Conservation (phyloP, 192 early-diverging fungal species). For the Entomortierella parvispora region DNA sequence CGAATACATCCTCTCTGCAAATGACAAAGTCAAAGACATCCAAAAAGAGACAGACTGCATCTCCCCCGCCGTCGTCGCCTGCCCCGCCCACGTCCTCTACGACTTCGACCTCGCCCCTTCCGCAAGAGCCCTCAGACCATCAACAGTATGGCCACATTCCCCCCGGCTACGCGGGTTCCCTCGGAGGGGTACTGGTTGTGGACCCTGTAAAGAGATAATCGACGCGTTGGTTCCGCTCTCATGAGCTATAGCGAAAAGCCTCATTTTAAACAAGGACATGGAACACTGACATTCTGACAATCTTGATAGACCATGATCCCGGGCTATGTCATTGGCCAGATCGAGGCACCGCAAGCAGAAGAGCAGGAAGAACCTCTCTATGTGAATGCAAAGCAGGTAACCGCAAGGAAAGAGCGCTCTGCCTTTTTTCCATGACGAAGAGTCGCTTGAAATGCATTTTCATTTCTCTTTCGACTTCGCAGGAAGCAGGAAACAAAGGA, state of each 20-base stretch:
- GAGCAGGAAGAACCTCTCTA: constrained; percentile 84
- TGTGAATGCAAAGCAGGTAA: constrained; percentile 90
- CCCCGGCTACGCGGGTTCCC: constrained; percentile 19
- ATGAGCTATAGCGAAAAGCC: not conserved
- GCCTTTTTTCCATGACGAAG: no score
- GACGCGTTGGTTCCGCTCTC: not conserved
- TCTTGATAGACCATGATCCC: constrained; percentile 49
- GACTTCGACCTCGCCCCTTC: constrained; percentile 27
- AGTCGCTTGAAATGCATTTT: no score
- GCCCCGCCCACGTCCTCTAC: constrained; percentile 31
- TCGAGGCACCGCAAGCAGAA: constrained; percentile 16
- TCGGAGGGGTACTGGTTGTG: constrained; percentile 41
- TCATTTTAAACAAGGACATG: not conserved
- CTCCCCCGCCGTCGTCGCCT: constrained; percentile 28
- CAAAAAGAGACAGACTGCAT: constrained; percentile 2
- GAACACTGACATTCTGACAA: not conserved
- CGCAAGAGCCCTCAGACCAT: constrained; percentile 4
- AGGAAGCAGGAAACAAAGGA: no score
- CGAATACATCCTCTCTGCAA: not conserved
- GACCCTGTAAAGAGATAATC: constrained; percentile 25
- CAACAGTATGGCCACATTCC: constrained; percentile 33
- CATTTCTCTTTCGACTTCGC: no score
- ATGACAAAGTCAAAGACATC: constrained; percentile 22
- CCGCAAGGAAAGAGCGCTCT: no score
- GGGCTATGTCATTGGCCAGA: constrained; percentile 39